Evolutionary conservation across 2,329 filamentous ascomycete genomes (phyloP), one percentile per base, ranked within the genome.

Genomic region (Trichophyton simii): DNA sequence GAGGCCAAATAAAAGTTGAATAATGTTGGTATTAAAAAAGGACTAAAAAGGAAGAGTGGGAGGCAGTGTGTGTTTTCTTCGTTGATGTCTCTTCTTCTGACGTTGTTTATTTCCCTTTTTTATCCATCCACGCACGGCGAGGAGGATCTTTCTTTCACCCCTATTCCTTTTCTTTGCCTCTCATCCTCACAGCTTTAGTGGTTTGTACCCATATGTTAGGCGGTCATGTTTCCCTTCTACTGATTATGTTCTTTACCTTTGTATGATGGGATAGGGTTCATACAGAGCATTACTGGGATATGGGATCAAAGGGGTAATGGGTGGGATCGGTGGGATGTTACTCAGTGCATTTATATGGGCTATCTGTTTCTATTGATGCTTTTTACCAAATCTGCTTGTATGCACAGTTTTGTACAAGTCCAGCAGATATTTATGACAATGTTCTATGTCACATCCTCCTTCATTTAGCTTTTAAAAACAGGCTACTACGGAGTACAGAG

Each of bases 31-130:
- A 5, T 28, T 28, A 52, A 52, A 50, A 28, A 63, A 59, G 28
- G 28, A 31, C 28, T 57, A 59, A 62, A 64, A 54, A 57, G 59
- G 58, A 62, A 57, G 62, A 58, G 4, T 15, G n/a, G 41, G 57
- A 58, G 31, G 20, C 13, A 36, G 31, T n/a, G 41, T 22, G 54
- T 34, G n/a, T 57, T 18, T 52, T 52, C 11, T 52, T 15, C 46
- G 3, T 52, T 60, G 38, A 13, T 41, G 22, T 18, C 28, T 60
- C 25, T 36, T 25, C 25, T 22, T n/a, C 4, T 25, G n/a, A 42
- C 31, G 44, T 41, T 48, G 15, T 8, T 48, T 25, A 44, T 42
- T 18, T 42, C 31, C n/a, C 31, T 44, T 15, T 15, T 46, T 59
- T 11, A 31, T 55, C 18, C 5, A 5, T 38, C 34, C 34, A 25